phyloP scores from a whole-genome alignment of 306 rosid species.

The Lathyrus oleraceus region DNA sequence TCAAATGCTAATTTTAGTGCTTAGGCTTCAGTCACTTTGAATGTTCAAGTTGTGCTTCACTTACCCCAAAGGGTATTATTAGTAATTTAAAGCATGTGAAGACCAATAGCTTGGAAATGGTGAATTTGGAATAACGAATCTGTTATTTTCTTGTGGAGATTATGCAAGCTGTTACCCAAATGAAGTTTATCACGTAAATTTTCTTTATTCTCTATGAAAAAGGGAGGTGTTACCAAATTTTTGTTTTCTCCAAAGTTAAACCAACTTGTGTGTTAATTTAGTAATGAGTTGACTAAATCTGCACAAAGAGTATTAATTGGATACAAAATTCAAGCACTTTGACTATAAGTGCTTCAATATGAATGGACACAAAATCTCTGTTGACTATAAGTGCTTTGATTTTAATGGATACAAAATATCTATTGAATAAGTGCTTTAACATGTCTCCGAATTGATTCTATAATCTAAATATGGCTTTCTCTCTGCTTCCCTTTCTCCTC shows the following conservation, averaged over 20 bases:
- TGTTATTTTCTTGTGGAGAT: too few relatives aligned
- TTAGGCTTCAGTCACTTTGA: too few relatives aligned
- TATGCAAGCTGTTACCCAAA: too few relatives aligned
- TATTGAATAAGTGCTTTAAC: not conserved
- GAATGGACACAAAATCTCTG: not conserved
- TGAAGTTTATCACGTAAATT: too few relatives aligned
- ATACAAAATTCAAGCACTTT: not conserved
- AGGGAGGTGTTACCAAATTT: not conserved
- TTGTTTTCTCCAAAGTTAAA: not conserved
- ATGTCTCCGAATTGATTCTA: too few relatives aligned
- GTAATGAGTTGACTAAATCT: too few relatives aligned
- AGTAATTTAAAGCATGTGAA: too few relatives aligned
- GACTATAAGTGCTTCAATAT: not conserved
- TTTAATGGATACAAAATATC: not conserved
- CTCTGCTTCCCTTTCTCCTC: constrained; percentile 25
- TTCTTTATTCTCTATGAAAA: too few relatives aligned
- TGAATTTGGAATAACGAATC: too few relatives aligned
- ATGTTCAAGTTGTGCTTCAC: too few relatives aligned
- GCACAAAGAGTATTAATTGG: not conserved
- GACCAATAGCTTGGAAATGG: too few relatives aligned
- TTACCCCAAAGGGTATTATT: too few relatives aligned
- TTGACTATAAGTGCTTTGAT: not conserved
- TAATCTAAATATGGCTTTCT: not conserved
- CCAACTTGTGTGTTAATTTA: not conserved
- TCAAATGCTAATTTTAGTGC: not conserved